Evolutionary conservation across 176 grass and related monocot genomes (phyloP).

Genomic region (Cocos nucifera): DNA sequence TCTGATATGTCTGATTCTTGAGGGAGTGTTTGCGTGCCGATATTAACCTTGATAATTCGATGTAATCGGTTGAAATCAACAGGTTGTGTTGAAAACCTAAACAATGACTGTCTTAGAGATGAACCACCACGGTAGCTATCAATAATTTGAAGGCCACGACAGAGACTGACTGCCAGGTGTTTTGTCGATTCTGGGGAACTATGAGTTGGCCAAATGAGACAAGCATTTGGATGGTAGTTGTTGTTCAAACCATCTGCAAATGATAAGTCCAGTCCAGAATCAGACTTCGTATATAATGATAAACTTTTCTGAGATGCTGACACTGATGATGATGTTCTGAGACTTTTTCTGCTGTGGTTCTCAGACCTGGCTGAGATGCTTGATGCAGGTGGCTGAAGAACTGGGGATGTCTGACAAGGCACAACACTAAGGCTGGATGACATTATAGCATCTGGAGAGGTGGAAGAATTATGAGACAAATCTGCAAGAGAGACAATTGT

Average conservation of each 20-base stretch:
- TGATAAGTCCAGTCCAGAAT: constrained; percentile 4
- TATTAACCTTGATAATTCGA: constrained; percentile 52
- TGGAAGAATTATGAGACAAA: no score
- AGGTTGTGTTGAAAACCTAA: constrained; percentile 58
- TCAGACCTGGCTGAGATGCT: constrained; percentile 17
- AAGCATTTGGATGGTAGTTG: constrained; percentile 3
- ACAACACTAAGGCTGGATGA: constrained; percentile 17
- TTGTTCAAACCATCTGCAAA: constrained; percentile 9
- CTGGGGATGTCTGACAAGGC: constrained; percentile 3
- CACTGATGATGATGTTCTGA: constrained; percentile 29
- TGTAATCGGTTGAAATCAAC: constrained; percentile 40
- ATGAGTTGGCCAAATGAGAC: constrained; percentile 4
- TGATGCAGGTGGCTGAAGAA: constrained; percentile 5
- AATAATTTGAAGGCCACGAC: constrained; percentile 71
- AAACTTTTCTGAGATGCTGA: constrained; percentile 36
- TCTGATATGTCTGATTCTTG: constrained; percentile 48
- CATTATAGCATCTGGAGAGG: neutral
- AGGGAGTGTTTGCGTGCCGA: constrained; percentile 61
- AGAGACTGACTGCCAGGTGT: constrained; percentile 68
- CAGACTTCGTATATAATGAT: constrained; percentile 2
- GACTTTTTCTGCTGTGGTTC: constrained; percentile 34
- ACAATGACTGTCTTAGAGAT: constrained; percentile 57
- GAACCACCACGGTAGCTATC: constrained; percentile 52
- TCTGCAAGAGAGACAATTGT: no score
- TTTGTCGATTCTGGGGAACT: neutral